phyloP scores from a whole-genome alignment of 352 stramenopile genomes.

The Pythium volutum region DNA sequence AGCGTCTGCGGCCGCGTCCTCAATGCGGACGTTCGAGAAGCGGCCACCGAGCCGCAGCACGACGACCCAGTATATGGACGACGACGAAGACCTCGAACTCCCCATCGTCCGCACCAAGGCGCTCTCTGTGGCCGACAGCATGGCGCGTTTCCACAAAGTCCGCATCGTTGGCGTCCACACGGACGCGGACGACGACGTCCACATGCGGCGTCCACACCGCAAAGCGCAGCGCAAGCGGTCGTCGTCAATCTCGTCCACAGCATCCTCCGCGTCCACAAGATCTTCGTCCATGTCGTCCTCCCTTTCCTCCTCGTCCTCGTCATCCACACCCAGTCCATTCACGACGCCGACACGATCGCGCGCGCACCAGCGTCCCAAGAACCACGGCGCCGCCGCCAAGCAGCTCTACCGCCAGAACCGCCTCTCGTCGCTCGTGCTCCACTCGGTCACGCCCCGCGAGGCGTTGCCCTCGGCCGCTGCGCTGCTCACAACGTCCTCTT shows the following conservation, averaged over 20 bases:
- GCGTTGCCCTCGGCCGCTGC: slow-evolving; percentile 19
- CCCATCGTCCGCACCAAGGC: slow-evolving; percentile 19
- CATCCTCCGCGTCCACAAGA: not conserved
- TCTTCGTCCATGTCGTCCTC: not conserved
- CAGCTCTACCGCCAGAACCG: slow-evolving; percentile 32
- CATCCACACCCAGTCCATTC: not conserved
- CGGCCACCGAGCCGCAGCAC: not conserved
- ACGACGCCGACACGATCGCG: not conserved
- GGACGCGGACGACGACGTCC: slow-evolving; percentile 3
- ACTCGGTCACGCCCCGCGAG: slow-evolving; percentile 60
- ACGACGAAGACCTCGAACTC: slow-evolving; percentile 25
- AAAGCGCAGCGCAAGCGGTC: not conserved
- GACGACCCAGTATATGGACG: slow-evolving; percentile 1
- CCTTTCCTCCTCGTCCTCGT: slow-evolving; percentile 3
- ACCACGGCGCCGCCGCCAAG: slow-evolving; percentile 18
- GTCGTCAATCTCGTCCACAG: not conserved
- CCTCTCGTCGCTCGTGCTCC: slow-evolving; percentile 54
- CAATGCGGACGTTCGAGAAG: not conserved
- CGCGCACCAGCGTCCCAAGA: slow-evolving; percentile 5
- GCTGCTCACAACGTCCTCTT: not conserved
- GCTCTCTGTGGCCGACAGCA: slow-evolving; percentile 20
- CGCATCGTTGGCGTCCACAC: slow-evolving; percentile 6
- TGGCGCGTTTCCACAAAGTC: slow-evolving; percentile 19
- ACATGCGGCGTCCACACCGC: slow-evolving; percentile 1
- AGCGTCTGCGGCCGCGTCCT: not conserved